Percentiles rank a stretch among this genome's conserved stretches.
Conservation (phyloP, 352 stramenopile genomes). For the Phytophthora rubi region DNA sequence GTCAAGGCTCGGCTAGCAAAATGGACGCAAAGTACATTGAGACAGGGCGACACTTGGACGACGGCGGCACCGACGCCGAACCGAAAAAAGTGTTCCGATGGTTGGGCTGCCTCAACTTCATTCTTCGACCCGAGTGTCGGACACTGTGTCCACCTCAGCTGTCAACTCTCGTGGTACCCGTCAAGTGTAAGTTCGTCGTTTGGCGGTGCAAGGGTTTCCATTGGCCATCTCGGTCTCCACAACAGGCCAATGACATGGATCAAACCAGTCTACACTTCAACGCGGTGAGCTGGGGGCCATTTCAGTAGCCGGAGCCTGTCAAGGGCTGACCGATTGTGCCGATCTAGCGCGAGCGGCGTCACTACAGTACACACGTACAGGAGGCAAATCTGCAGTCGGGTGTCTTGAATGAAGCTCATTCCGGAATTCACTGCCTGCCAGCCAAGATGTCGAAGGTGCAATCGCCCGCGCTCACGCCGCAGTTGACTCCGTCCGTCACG, state of each 20-base stretch:
- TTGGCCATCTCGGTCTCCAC: not conserved
- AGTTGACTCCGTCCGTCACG: not conserved
- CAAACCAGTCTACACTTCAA: not conserved
- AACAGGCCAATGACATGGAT: not conserved
- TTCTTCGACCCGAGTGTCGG: not conserved
- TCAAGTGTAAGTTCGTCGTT: not conserved
- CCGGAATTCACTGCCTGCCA: not conserved
- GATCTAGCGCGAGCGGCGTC: not conserved
- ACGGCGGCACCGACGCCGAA: not conserved
- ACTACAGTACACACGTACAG: not conserved
- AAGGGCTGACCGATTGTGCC: not conserved
- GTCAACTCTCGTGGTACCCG: not conserved
- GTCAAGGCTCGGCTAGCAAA: not conserved
- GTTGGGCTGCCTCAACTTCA: constrained; percentile 1
- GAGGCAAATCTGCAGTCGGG: not conserved
- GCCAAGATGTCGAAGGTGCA: constrained; percentile 7
- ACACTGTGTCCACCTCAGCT: not conserved
- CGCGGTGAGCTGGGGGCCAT: not conserved
- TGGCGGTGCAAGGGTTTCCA: not conserved
- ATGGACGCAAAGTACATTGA: not conserved
- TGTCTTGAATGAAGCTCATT: not conserved
- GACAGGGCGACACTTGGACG: not conserved
- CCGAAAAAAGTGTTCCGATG: not conserved
- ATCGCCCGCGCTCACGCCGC: not conserved
- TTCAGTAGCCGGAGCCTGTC: not conserved